Conservation (phyloP, 768 basidiomycete species). For the Boletus rubroflammeus region DNA sequence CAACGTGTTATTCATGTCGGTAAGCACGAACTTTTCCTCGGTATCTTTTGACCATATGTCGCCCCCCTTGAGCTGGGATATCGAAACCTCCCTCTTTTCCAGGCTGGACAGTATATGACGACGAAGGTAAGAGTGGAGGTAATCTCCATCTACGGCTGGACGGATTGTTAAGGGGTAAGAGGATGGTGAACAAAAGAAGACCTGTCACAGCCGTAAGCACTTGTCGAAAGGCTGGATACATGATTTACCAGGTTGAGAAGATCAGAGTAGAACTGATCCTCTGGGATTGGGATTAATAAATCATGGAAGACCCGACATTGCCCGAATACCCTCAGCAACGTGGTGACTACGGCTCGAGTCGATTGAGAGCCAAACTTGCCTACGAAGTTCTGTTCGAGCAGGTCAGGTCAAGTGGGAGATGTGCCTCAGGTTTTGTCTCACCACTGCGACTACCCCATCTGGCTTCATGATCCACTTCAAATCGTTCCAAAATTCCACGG, state of each 20-base stretch:
- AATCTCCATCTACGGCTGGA: conserved; percentile 50
- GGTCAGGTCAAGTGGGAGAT: not conserved
- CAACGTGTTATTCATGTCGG: conserved; percentile 59
- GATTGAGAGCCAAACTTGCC: conserved; percentile 64
- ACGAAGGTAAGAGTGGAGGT: conserved; percentile 65
- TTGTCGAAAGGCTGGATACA: not conserved
- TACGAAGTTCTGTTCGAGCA: conserved; percentile 66
- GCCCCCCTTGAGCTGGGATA: conserved; percentile 36
- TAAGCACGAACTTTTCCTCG: conserved; percentile 51
- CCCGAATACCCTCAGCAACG: conserved; percentile 66
- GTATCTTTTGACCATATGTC: conserved; percentile 22
- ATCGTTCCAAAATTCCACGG: conserved; percentile 77
- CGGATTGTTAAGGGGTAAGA: conserved; percentile 56
- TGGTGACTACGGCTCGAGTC: conserved; percentile 62
- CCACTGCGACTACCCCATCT: conserved; percentile 78
- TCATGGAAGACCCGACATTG: conserved; percentile 87
- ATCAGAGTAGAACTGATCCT: conserved; percentile 46
- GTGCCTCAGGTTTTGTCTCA: conserved; percentile 37
- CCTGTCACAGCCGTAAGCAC: conserved; percentile 41
- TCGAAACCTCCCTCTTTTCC: conserved; percentile 49
- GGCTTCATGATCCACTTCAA: conserved; percentile 59
- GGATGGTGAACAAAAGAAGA: conserved; percentile 76
- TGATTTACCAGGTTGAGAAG: conserved; percentile 71
- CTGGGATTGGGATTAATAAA: conserved; percentile 39
- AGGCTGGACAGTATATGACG: conserved; percentile 54